phyloP scores from a whole-genome alignment of 371 early-diverging fungal genomes.

The Chytridium lagenaria region DNA sequence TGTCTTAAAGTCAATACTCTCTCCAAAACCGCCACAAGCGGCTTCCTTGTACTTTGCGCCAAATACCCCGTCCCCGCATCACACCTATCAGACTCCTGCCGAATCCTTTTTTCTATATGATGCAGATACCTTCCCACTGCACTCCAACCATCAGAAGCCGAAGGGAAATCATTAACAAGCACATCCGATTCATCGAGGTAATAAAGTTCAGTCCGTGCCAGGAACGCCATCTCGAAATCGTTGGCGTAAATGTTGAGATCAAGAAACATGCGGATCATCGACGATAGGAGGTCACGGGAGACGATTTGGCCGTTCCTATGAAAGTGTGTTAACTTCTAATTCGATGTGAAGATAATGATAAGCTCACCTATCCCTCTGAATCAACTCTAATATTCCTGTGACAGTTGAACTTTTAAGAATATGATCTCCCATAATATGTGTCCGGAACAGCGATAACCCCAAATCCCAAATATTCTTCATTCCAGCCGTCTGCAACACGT shows the following conservation, averaged over 20 bases:
- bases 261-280: constrained; percentile 77
- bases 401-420: constrained; percentile 50
- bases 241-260: constrained; percentile 74
- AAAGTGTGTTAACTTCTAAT: constrained; percentile 27
- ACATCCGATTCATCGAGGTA: constrained; percentile 71
- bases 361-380: constrained; percentile 8
- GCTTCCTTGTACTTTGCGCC: constrained; percentile 52
- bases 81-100: constrained; percentile 56
- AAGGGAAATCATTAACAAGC: constrained; percentile 42
- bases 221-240: constrained; percentile 71
- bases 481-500: constrained; percentile 74
- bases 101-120: constrained; percentile 66
- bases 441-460: constrained; percentile 77
- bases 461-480: constrained; percentile 80
- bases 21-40: constrained; percentile 64
- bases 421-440: constrained; percentile 57
- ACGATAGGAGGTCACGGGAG: constrained; percentile 63
- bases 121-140: constrained; percentile 66
- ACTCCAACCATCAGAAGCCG: constrained; percentile 13
- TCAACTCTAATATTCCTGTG: not conserved
- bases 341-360: not conserved
- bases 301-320: constrained; percentile 62
- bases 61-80: constrained; percentile 50
- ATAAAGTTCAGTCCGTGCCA: constrained; percentile 68
- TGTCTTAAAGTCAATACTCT: constrained; percentile 68